Percentiles rank a stretch among this genome's conserved stretches.
Evolutionary conservation across 495 filamentous ascomycete genomes (phyloP).

Genomic region (Clohesyomyces aquaticus): DNA sequence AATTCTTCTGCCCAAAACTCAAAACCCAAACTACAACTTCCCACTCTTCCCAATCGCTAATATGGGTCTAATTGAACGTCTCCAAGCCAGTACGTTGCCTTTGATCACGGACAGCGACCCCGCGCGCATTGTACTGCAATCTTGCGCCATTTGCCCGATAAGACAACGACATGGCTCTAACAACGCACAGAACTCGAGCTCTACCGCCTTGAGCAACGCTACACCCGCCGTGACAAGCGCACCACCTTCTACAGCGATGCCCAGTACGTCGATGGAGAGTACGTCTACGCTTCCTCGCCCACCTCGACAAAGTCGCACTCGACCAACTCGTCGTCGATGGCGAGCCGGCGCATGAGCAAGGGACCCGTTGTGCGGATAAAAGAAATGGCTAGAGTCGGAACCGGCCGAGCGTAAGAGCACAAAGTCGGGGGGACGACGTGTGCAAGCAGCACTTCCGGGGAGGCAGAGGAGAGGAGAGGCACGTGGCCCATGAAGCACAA

Average conservation of each 20-base stretch:
- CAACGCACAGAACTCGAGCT: slow-evolving; percentile 72
- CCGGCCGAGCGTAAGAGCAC: slow-evolving; percentile 3
- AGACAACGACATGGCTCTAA: slow-evolving; percentile 6
- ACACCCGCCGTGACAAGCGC: slow-evolving; percentile 83
- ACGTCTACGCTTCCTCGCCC: slow-evolving; percentile 62
- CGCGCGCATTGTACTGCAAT: background rate
- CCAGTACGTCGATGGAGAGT: slow-evolving; percentile 90
- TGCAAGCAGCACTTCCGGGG: slow-evolving; percentile 6
- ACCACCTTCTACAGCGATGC: slow-evolving; percentile 84
- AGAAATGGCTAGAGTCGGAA: slow-evolving; percentile 30
- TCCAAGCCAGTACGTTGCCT: slow-evolving; percentile 42
- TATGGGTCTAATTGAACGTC: slow-evolving; percentile 41
- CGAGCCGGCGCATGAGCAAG: slow-evolving; percentile 33
- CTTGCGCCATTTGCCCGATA: background rate
- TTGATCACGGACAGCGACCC: background rate
- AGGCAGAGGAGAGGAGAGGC: background rate
- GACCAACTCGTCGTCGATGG: slow-evolving; percentile 11
- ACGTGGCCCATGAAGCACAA: background rate
- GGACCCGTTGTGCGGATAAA: slow-evolving; percentile 29
- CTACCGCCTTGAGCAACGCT: slow-evolving; percentile 89
- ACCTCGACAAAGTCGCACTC: slow-evolving; percentile 35
- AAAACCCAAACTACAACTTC: too few relatives aligned
- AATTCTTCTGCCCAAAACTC: too few relatives aligned
- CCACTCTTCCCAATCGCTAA: slow-evolving; percentile 15
- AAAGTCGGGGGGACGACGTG: background rate